These are phyloP conservation scores for Phytophthora pinifolia DNA, from an alignment of 352 stramenopile species.

Conservation along the genomic window DNA sequence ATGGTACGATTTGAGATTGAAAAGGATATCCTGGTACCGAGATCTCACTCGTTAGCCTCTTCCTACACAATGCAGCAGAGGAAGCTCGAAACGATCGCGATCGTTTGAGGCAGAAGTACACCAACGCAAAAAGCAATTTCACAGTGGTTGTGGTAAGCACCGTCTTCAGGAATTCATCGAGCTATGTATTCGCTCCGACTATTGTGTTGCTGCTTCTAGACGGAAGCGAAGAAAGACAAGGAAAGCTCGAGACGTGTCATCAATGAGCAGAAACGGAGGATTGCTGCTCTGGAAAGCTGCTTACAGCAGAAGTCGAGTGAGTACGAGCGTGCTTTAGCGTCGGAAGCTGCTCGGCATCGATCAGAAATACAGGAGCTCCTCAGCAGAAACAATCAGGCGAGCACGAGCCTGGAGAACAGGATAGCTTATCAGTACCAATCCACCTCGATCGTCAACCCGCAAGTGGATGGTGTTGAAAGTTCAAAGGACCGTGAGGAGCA, in stretches of 20 bases:
- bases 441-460: conserved; percentile 18
- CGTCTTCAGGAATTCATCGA: not conserved
- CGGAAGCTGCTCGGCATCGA: conserved; percentile 43
- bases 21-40: not conserved
- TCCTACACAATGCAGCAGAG: conserved; percentile 22
- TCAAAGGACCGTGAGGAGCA: conserved; percentile 31
- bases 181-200: not conserved
- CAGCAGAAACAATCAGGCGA: conserved; percentile 28
- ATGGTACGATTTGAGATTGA: conserved; percentile 15
- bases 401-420: not conserved
- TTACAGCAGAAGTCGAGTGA: conserved; percentile 62
- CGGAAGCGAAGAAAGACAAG: conserved; percentile 73
- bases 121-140: conserved; percentile 83
- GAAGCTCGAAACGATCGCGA: conserved; percentile 64
- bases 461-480: conserved; percentile 14
- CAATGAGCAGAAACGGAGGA: conserved; percentile 54
- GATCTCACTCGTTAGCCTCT: not conserved
- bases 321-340: conserved; percentile 55
- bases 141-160: conserved; percentile 55
- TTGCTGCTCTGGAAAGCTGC: conserved; percentile 45
- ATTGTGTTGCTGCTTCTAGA: conserved; percentile 31
- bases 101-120: conserved; percentile 73
- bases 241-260: conserved; percentile 55
- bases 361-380: conserved; percentile 64
- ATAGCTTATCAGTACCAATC: conserved; percentile 24